These are phyloP conservation scores for Asterella californica DNA, from an alignment of 225 moss, liverwort and hornwort species.

Conservation along the genomic window DNA sequence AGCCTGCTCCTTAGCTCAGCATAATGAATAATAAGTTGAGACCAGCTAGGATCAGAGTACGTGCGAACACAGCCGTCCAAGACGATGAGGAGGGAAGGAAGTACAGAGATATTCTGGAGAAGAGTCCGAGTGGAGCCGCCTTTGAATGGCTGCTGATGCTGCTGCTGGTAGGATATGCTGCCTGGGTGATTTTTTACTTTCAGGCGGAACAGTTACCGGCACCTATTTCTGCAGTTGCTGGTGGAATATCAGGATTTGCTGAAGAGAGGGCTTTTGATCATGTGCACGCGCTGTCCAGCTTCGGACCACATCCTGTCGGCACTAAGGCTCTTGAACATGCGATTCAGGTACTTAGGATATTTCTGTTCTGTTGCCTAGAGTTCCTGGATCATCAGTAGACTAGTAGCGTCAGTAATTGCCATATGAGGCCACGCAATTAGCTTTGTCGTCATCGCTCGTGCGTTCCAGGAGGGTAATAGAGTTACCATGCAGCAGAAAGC, in stretches of 20 bases:
- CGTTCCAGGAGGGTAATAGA: too few relatives aligned
- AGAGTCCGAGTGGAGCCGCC: constrained; percentile 40
- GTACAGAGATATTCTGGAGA: not conserved
- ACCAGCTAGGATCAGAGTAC: not conserved
- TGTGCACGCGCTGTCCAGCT: constrained; percentile 45
- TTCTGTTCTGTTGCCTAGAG: not conserved
- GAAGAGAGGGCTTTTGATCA: constrained; percentile 68
- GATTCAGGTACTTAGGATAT: constrained; percentile 44
- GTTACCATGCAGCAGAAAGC: not conserved
- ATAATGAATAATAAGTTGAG: not conserved
- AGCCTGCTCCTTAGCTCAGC: not conserved
- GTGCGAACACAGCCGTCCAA: not conserved
- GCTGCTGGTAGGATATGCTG: constrained; percentile 42
- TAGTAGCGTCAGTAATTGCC: not conserved
- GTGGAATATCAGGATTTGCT: constrained; percentile 62
- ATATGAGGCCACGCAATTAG: not conserved
- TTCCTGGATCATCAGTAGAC: not conserved
- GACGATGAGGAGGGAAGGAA: not conserved
- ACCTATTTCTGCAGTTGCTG: constrained; percentile 51
- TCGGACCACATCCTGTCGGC: constrained; percentile 87
- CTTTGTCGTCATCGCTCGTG: not conserved
- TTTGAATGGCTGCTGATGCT: constrained; percentile 74
- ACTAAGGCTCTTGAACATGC: constrained; percentile 57
- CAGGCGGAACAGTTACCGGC: constrained; percentile 53
- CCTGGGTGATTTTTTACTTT: constrained; percentile 47